phyloP scores from a whole-genome alignment of 371 early-diverging fungal species.

The Actinomucor elegans region DNA sequence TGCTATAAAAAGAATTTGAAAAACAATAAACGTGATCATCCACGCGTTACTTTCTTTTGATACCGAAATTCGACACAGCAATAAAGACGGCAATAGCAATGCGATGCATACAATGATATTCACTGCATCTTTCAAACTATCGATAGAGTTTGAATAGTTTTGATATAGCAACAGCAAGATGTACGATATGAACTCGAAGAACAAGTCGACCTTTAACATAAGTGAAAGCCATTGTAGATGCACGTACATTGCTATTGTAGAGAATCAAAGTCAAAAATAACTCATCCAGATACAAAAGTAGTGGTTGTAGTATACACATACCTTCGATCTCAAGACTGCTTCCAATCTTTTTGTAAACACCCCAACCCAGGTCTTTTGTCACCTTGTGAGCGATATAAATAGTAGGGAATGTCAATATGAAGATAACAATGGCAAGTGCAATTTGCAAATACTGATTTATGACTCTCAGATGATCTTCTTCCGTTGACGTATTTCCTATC shows the following conservation, averaged over 20 bases:
- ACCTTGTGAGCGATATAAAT: conserved; percentile 1
- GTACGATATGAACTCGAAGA: conserved; percentile 2
- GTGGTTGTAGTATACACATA: not conserved
- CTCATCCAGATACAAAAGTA: not conserved
- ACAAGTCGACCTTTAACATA: conserved; percentile 11
- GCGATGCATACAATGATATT: not conserved
- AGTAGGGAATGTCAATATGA: not conserved
- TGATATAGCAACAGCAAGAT: not conserved
- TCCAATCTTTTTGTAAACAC: conserved; percentile 16
- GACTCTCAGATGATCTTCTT: not conserved
- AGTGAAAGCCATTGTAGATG: conserved; percentile 7
- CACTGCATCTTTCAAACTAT: too few species aligned
- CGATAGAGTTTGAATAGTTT: too few species aligned
- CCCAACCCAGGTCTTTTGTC: conserved; percentile 13
- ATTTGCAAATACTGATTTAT: not conserved
- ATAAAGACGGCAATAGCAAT: not conserved
- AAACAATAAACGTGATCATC: not conserved
- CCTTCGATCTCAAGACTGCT: conserved; percentile 11
- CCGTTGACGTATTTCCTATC: not conserved
- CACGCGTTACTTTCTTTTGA: not conserved
- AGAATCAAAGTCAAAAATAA: too few species aligned
- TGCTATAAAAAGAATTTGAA: not conserved
- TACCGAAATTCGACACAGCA: not conserved
- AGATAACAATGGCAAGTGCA: not conserved
- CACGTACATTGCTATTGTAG: conserved; percentile 5